These are phyloP conservation scores for Trypanosoma cruzi DNA, from an alignment of 208 protist genomes.

Conservation along the genomic window DNA sequence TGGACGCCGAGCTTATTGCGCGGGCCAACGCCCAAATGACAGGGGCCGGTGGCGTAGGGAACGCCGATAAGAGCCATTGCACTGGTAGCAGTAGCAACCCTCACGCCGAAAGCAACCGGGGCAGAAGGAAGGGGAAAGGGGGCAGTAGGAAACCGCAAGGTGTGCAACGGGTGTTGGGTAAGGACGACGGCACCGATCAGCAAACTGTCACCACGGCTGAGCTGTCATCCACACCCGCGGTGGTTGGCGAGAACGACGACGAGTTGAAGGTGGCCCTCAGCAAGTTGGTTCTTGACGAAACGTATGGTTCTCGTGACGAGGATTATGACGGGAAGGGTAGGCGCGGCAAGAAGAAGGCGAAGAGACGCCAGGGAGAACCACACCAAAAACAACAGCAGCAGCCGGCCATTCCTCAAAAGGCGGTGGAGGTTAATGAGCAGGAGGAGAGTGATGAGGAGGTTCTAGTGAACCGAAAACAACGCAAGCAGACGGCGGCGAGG, in stretches of 20 bases:
- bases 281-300: constrained; percentile 25
- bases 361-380: constrained; percentile 14
- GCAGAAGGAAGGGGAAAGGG: constrained; percentile 14
- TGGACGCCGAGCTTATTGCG: constrained; percentile 26
- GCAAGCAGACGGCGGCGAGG: constrained; percentile 58
- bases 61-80: constrained; percentile 2
- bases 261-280: constrained; percentile 21
- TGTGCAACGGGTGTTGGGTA: background rate
- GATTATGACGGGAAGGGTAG: constrained; percentile 24
- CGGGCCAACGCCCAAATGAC: constrained; percentile 20
- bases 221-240: background rate
- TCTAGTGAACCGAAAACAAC: constrained; percentile 73
- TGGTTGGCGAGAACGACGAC: constrained; percentile 32
- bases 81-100: constrained; percentile 14
- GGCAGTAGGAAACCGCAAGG: constrained; percentile 16
- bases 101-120: background rate
- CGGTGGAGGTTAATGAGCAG: constrained; percentile 25
- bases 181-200: constrained; percentile 5
- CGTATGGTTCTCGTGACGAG: constrained; percentile 5
- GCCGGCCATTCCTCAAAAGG: constrained; percentile 26
- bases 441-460: constrained; percentile 79
- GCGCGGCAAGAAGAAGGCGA: constrained; percentile 31
- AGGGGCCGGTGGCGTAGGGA: background rate
- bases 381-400: constrained; percentile 36
- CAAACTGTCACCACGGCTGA: background rate